Evolutionary conservation across 2,329 filamentous ascomycete species (phyloP).

Genomic region (Colletotrichum horii): DNA sequence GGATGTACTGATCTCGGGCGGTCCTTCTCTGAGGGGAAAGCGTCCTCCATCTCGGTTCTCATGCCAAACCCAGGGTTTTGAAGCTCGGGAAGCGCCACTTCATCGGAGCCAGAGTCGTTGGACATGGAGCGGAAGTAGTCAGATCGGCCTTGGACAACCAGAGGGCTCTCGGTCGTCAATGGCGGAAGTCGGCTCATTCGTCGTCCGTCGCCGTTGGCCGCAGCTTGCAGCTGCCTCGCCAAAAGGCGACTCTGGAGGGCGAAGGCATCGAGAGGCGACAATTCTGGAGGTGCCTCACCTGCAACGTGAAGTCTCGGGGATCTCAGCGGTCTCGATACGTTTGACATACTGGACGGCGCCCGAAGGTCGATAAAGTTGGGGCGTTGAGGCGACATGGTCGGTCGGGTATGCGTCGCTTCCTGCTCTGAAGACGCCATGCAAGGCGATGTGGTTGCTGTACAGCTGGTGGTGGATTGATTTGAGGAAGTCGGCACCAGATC

Average conservation of each 20-base stretch:
- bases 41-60: slow-evolving; percentile 63
- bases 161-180: slow-evolving; percentile 80
- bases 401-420: not conserved
- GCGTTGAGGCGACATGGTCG: slow-evolving; percentile 55
- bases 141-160: slow-evolving; percentile 75
- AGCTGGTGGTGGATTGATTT: not conserved
- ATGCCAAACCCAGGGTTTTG: slow-evolving; percentile 48
- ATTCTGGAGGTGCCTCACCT: slow-evolving; percentile 83
- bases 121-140: slow-evolving; percentile 83
- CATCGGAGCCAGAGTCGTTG: slow-evolving; percentile 61
- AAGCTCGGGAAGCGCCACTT: slow-evolving; percentile 29
- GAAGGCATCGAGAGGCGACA: slow-evolving; percentile 95
- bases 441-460: not conserved
- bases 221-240: slow-evolving; percentile 85
- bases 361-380: slow-evolving; percentile 66
- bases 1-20: slow-evolving; percentile 79
- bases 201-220: slow-evolving; percentile 71
- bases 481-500: not conserved
- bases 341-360: slow-evolving; percentile 51
- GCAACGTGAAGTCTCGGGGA: slow-evolving; percentile 81
- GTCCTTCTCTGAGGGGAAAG: slow-evolving; percentile 43
- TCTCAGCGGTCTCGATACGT: slow-evolving; percentile 59
- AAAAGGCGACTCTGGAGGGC: slow-evolving; percentile 89
- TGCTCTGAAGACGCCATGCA: slow-evolving; percentile 6
- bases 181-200: slow-evolving; percentile 87